phyloP scores from a whole-genome alignment of 768 basidiomycete species.

The Macrolepiota dolichaula region DNA sequence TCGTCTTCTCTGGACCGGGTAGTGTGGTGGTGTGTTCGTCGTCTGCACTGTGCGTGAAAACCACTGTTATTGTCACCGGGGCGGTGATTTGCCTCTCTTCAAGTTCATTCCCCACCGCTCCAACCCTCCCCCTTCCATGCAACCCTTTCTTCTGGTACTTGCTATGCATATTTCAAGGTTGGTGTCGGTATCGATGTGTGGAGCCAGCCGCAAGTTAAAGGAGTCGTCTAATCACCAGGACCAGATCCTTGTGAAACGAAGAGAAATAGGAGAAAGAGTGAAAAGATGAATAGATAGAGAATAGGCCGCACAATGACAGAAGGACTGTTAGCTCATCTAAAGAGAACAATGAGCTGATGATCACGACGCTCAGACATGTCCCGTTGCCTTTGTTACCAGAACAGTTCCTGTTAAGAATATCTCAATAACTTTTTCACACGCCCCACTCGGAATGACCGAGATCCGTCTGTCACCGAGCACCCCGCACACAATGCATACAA shows the following conservation, averaged over 20 bases:
- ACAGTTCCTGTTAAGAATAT: neutral
- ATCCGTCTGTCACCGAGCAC: too few relatives aligned
- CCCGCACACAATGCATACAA: too few relatives aligned
- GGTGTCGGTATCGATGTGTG: neutral
- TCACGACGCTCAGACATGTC: too few relatives aligned
- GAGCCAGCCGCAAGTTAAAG: neutral
- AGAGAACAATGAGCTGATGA: neutral
- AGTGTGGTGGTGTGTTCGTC: constrained; percentile 4
- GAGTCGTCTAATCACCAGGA: constrained; percentile 1
- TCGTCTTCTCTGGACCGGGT: neutral
- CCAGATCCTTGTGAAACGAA: neutral
- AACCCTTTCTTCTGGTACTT: neutral
- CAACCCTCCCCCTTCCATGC: neutral
- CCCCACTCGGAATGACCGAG: too few relatives aligned
- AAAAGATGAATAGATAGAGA: neutral
- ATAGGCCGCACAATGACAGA: neutral
- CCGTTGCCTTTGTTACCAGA: neutral
- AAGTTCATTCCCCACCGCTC: neutral
- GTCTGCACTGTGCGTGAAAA: neutral
- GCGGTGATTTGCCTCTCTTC: constrained; percentile 14
- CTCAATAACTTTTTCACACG: neutral
- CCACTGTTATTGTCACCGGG: constrained; percentile 24
- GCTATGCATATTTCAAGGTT: neutral
- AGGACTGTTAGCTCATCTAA: neutral
- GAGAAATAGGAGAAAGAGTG: neutral